phyloP scores from a whole-genome alignment of 1,284 basidiomycete genomes.

The Naganishia albida region DNA sequence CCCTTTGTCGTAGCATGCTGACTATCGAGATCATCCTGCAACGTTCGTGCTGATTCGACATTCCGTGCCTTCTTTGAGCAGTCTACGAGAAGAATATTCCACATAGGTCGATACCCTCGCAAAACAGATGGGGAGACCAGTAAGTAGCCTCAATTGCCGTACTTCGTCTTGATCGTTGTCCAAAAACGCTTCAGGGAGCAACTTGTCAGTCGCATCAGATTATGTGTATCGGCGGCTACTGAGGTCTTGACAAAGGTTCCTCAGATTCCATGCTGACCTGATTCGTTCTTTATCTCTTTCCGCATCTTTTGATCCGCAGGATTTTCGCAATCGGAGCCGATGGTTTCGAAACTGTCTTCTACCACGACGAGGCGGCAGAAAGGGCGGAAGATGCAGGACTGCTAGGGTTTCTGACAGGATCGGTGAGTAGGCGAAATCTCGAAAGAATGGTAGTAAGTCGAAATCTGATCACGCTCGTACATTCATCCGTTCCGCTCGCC shows the following conservation, averaged over 20 bases:
- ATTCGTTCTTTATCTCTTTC: too few species aligned
- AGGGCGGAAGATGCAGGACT: constrained; percentile 43
- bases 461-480: not conserved
- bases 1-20: too few species aligned
- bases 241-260: not conserved
- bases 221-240: too few species aligned
- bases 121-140: constrained; percentile 49
- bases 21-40: too few species aligned
- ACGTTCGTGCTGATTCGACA: too few species aligned
- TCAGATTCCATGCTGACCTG: not conserved
- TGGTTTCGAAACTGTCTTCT: constrained; percentile 47
- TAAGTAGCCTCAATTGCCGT: constrained; percentile 33
- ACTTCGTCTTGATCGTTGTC: not conserved
- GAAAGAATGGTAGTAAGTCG: not conserved
- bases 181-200: too few species aligned
- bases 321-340: constrained; percentile 47
- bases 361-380: constrained; percentile 41
- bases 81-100: constrained; percentile 46
- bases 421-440: constrained; percentile 36
- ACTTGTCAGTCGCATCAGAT: too few species aligned
- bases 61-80: constrained; percentile 2
- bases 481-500: not conserved
- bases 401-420: constrained; percentile 46
- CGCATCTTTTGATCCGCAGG: constrained; percentile 30
- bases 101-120: constrained; percentile 38